Percentiles rank a stretch among this genome's conserved stretches.
These are phyloP conservation scores for Deinandra increscens DNA, from an alignment of 129 eudicot species.

Conservation along the genomic window DNA sequence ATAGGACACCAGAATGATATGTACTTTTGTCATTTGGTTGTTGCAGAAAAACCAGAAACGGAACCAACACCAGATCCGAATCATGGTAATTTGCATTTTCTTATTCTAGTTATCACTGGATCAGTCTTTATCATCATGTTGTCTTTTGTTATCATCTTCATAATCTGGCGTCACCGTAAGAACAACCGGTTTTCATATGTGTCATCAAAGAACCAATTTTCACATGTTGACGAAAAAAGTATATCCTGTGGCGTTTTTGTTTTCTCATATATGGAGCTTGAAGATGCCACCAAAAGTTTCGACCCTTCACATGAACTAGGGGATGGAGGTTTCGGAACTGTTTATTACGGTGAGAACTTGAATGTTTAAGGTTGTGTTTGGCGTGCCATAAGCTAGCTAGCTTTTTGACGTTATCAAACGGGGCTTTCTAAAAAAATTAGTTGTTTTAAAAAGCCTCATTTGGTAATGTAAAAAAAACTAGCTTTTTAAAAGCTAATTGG, in stretches of 20 bases:
- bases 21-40: background rate
- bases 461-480: too few species aligned
- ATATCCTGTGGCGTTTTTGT: slow-evolving; percentile 37
- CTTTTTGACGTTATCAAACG: too few species aligned
- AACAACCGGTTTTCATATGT: too few species aligned
- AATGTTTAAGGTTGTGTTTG: background rate
- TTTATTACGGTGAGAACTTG: slow-evolving; percentile 54
- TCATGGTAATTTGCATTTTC: background rate
- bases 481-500: too few species aligned
- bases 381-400: too few species aligned
- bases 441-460: too few species aligned
- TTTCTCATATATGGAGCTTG: slow-evolving; percentile 51
- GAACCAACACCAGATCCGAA: background rate
- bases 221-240: slow-evolving; percentile 26
- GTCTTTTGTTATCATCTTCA: too few species aligned
- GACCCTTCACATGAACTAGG: slow-evolving; percentile 49
- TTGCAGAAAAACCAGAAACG: slow-evolving; percentile 3
- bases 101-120: too few species aligned
- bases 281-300: slow-evolving; percentile 56
- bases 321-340: slow-evolving; percentile 61
- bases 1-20: too few species aligned
- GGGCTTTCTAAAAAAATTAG: too few species aligned
- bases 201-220: slow-evolving; percentile 21
- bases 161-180: too few species aligned
- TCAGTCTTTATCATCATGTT: too few species aligned